phyloP scores from a whole-genome alignment of 2,329 filamentous ascomycete genomes.

The Leptoxyphium fumago region DNA sequence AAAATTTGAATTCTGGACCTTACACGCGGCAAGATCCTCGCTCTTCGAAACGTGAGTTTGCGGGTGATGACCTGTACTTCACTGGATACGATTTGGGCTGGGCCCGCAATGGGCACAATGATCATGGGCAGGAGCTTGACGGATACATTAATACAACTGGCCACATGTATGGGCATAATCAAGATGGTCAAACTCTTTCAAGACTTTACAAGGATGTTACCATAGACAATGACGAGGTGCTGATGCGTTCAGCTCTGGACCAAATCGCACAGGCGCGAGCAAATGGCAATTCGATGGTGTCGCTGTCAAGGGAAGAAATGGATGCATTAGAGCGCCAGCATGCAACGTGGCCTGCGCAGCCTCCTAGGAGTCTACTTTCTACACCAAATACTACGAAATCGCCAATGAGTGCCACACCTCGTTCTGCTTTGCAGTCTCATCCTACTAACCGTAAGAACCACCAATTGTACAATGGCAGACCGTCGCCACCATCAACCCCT shows the following conservation, averaged over 20 bases:
- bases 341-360: slow-evolving; percentile 6
- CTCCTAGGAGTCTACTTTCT: slow-evolving; percentile 17
- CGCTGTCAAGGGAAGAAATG: slow-evolving; percentile 64
- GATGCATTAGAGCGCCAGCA: slow-evolving; percentile 57
- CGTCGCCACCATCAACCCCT: slow-evolving; percentile 17
- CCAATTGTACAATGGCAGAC: slow-evolving; percentile 18
- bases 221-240: not conserved
- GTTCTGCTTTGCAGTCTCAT: slow-evolving; percentile 23
- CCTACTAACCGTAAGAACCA: slow-evolving; percentile 20
- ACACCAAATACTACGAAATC: slow-evolving; percentile 12
- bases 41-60: slow-evolving; percentile 13
- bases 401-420: slow-evolving; percentile 17
- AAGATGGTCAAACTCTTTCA: not conserved
- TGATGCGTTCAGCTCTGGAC: slow-evolving; percentile 52
- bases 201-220: not conserved
- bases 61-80: slow-evolving; percentile 33
- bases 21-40: too few species aligned
- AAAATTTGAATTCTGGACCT: too few species aligned
- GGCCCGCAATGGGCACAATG: slow-evolving; percentile 20
- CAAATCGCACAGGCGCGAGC: slow-evolving; percentile 67
- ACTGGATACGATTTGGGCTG: slow-evolving; percentile 32
- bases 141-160: not conserved
- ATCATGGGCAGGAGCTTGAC: not conserved
- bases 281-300: slow-evolving; percentile 64
- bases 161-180: not conserved